A percentile compares a stretch with the other conserved stretches of the same genome.
These are phyloP conservation scores for Mrakia frigida DNA, from an alignment of 768 basidiomycete species.

Conservation along the genomic window DNA sequence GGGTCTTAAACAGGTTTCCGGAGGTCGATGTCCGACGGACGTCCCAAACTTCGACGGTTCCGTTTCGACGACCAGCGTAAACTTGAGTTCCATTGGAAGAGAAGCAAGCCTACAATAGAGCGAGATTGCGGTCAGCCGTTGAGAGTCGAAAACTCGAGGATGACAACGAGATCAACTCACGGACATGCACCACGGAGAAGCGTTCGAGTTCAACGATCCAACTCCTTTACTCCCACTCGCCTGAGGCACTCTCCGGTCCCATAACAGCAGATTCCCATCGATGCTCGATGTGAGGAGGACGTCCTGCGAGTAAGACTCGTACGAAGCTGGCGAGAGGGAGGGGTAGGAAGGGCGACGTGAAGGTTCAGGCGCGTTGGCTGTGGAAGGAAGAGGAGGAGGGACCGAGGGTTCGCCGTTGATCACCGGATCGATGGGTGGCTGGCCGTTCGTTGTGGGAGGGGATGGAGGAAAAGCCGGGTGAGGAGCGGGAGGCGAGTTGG, in stretches of 20 bases:
- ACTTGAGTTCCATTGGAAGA: slow-evolving; percentile 80
- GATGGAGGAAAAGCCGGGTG: slow-evolving; percentile 27
- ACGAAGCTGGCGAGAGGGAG: slow-evolving; percentile 58
- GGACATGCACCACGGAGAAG: slow-evolving; percentile 92
- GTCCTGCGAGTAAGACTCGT: slow-evolving; percentile 67
- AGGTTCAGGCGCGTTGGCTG: neutral
- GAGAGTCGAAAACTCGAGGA: neutral
- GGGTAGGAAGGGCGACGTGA: slow-evolving; percentile 43
- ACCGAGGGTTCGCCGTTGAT: neutral
- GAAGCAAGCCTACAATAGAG: slow-evolving; percentile 73
- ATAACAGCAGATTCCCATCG: slow-evolving; percentile 86
- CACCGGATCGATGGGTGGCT: neutral
- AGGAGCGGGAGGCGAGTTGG: slow-evolving; percentile 33
- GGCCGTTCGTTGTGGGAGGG: slow-evolving; percentile 12
- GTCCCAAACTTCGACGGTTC: slow-evolving; percentile 90
- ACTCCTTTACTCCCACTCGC: slow-evolving; percentile 50
- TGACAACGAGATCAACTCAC: slow-evolving; percentile 50
- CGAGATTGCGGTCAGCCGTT: neutral
- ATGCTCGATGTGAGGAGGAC: slow-evolving; percentile 81
- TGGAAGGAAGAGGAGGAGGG: neutral
- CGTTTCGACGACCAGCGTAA: slow-evolving; percentile 84
- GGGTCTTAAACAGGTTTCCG: slow-evolving; percentile 53
- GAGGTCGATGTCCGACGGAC: slow-evolving; percentile 68
- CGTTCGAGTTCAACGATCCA: slow-evolving; percentile 82
- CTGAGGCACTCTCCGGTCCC: slow-evolving; percentile 66